Conservation (phyloP, 495 filamentous ascomycete genomes). For the Aspergillus heteromorphus region DNA sequence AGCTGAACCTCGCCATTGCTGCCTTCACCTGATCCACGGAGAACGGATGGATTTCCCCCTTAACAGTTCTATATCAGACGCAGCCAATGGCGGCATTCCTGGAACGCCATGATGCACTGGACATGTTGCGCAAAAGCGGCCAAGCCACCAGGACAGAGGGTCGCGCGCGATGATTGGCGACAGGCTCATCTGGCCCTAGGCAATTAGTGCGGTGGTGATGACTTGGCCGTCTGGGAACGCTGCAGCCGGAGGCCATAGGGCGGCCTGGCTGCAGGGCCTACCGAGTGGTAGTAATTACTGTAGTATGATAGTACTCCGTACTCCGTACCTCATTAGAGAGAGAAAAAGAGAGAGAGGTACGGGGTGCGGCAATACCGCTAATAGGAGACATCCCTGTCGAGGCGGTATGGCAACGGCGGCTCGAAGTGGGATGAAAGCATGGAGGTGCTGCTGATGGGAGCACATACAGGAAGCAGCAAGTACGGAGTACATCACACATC, state of each 20-base stretch:
- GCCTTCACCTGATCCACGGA: neutral
- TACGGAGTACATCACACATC: too few relatives aligned
- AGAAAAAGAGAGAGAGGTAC: too few relatives aligned
- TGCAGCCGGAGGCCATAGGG: slow-evolving; percentile 2
- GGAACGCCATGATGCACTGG: slow-evolving; percentile 1
- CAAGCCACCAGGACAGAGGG: neutral
- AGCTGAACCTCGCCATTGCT: neutral
- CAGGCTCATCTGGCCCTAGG: slow-evolving; percentile 1
- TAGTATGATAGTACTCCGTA: too few relatives aligned
- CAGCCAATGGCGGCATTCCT: slow-evolving; percentile 5
- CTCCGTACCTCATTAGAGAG: too few relatives aligned
- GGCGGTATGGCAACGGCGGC: neutral
- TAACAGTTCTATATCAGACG: neutral
- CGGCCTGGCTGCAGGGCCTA: slow-evolving; percentile 3
- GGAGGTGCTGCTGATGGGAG: neutral
- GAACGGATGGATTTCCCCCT: neutral
- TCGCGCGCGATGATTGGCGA: neutral
- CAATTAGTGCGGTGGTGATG: slow-evolving; percentile 4
- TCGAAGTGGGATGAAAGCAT: neutral
- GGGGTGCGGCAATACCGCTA: slow-evolving; percentile 1
- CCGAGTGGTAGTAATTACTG: too few relatives aligned
- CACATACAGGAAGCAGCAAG: too few relatives aligned
- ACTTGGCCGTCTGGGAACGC: slow-evolving; percentile 8
- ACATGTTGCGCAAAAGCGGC: slow-evolving; percentile 4
- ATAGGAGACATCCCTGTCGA: neutral